These are phyloP conservation scores for Penicillium freii DNA, from an alignment of 2,329 filamentous ascomycete species.

Conservation along the genomic window DNA sequence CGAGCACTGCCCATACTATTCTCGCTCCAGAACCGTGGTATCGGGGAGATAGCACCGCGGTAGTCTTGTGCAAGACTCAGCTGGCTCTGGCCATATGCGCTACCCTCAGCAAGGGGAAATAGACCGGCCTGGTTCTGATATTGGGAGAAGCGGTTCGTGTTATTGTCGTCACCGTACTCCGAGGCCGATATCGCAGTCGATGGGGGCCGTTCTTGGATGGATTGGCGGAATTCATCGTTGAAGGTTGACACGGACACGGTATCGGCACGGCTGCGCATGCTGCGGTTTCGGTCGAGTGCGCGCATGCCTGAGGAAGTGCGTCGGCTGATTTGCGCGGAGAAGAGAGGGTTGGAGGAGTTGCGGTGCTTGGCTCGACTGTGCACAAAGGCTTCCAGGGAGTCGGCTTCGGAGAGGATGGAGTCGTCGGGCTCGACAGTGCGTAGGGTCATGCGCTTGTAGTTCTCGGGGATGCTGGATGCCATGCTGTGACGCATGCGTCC, in stretches of 20 bases:
- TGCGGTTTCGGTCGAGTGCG: conserved; percentile 36
- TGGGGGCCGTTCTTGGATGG: conserved; percentile 32
- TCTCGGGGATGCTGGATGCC: conserved; percentile 28
- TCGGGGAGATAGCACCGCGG: conserved; percentile 36
- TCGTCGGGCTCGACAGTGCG: conserved; percentile 33
- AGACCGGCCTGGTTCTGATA: conserved; percentile 30
- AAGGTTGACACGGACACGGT: conserved; percentile 35
- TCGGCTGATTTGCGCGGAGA: conserved; percentile 36
- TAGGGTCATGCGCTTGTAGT: conserved; percentile 31
- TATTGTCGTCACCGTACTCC: conserved; percentile 35
- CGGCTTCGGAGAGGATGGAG: conserved; percentile 34
- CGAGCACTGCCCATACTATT: conserved; percentile 30
- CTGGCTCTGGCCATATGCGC: conserved; percentile 31
- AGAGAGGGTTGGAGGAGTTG: conserved; percentile 40
- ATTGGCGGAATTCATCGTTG: conserved; percentile 33
- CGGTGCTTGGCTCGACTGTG: conserved; percentile 39
- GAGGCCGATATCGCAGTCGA: conserved; percentile 37
- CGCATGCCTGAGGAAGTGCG: conserved; percentile 35
- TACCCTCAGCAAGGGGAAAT: conserved; percentile 20
- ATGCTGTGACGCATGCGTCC: conserved; percentile 29
- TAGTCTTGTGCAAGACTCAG: conserved; percentile 40
- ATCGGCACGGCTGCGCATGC: conserved; percentile 36
- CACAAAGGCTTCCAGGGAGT: conserved; percentile 41
- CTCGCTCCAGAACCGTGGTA: conserved; percentile 40
- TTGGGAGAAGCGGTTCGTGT: conserved; percentile 29